Percentiles rank a stretch among this genome's conserved stretches.
These are phyloP conservation scores for Beta macrorhiza DNA, from an alignment of 179 eudicot genomes.

Conservation along the genomic window DNA sequence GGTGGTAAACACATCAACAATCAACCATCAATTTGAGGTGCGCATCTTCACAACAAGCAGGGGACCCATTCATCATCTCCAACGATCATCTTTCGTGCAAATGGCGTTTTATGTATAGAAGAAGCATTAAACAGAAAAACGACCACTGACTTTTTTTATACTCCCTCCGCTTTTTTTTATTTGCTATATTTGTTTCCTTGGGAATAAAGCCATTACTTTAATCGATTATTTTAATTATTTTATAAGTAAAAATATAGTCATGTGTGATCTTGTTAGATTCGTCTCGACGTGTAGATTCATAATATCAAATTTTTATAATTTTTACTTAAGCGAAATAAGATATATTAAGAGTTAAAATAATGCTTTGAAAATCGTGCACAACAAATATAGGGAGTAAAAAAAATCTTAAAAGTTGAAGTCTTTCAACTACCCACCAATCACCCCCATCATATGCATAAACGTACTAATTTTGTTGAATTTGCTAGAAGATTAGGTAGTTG, in stretches of 20 bases:
- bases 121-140: conserved; percentile 15
- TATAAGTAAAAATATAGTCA: no score
- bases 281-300: no score
- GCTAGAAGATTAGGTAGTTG: conserved; percentile 14
- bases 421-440: conserved; percentile 22
- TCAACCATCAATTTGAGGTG: not conserved
- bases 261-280: no score
- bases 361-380: no score
- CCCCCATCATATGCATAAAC: conserved; percentile 15
- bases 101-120: conserved; percentile 7
- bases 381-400: no score
- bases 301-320: no score
- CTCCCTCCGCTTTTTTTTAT: no score
- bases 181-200: no score
- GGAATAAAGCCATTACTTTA: no score
- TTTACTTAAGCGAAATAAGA: no score
- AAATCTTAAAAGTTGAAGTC: not conserved
- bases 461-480: conserved; percentile 4
- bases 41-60: not conserved
- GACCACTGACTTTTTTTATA: conserved; percentile 15
- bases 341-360: no score
- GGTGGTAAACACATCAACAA: not conserved
- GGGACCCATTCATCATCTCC: not conserved
- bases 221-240: no score
- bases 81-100: not conserved